A percentile compares a stretch with the other conserved stretches of the same genome.
Conservation (phyloP, 2,329 filamentous ascomycete genomes). For the Penicillium frequentans region DNA sequence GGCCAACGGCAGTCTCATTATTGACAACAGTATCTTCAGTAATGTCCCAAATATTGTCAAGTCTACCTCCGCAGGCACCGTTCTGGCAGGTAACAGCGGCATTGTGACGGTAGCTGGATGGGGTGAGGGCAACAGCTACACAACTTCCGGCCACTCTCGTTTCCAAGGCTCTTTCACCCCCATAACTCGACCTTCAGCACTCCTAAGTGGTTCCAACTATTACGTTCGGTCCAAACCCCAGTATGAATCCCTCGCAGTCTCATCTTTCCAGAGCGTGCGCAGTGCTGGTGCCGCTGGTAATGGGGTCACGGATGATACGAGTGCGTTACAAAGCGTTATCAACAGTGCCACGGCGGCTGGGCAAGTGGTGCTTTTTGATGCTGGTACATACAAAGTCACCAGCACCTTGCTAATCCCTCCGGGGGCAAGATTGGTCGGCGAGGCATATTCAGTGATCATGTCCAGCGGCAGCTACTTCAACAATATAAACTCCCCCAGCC, state of each 20-base stretch:
- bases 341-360: background rate
- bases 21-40: background rate
- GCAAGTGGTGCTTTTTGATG: background rate
- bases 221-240: constrained; percentile 13
- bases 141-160: background rate
- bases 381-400: constrained; percentile 3
- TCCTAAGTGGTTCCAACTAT: constrained; percentile 4
- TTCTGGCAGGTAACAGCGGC: background rate
- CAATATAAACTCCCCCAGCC: background rate
- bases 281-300: constrained; percentile 44
- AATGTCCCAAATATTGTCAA: background rate
- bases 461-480: constrained; percentile 1
- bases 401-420: background rate
- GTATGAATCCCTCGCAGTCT: constrained; percentile 5
- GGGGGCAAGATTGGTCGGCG: constrained; percentile 3
- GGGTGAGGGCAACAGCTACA: constrained; percentile 1
- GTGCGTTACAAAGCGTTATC: background rate
- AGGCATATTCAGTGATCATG: constrained; percentile 5
- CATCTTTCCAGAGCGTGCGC: background rate
- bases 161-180: background rate
- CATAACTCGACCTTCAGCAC: constrained; percentile 1
- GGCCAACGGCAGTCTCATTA: background rate
- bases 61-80: background rate
- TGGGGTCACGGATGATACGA: constrained; percentile 48
- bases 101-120: background rate